These are phyloP conservation scores for Chytriomyces sp. DNA, from an alignment of 192 early-diverging fungal species.

Conservation along the genomic window DNA sequence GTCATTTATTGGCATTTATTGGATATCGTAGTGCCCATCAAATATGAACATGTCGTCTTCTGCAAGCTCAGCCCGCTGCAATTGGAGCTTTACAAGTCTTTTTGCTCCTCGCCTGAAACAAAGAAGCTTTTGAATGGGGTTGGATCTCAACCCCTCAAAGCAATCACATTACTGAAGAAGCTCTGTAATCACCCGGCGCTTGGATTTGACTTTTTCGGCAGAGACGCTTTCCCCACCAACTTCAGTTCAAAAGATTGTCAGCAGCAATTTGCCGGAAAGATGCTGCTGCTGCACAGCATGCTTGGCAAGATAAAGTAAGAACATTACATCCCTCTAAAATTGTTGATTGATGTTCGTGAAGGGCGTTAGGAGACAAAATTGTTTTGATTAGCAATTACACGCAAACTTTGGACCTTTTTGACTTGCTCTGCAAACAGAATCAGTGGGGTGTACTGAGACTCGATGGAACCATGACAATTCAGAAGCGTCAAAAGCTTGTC, in stretches of 20 bases:
- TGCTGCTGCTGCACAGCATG: slow-evolving; percentile 60
- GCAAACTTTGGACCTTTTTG: slow-evolving; percentile 94
- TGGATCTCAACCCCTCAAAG: slow-evolving; percentile 83
- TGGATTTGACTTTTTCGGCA: slow-evolving; percentile 43
- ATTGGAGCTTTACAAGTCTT: slow-evolving; percentile 78
- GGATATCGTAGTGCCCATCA: slow-evolving; percentile 74
- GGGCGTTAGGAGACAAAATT: slow-evolving; percentile 85
- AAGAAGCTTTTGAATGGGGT: slow-evolving; percentile 66
- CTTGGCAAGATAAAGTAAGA: slow-evolving; percentile 48
- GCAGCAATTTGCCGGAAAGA: slow-evolving; percentile 87
- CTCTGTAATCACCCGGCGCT: slow-evolving; percentile 97
- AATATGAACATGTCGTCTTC: slow-evolving; percentile 99
- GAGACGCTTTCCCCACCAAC: slow-evolving; percentile 23
- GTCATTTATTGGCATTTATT: slow-evolving; percentile 2
- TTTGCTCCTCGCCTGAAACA: slow-evolving; percentile 69
- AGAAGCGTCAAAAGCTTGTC: slow-evolving; percentile 93
- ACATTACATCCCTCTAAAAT: not conserved
- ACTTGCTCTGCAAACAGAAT: slow-evolving; percentile 77
- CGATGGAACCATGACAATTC: slow-evolving; percentile 90
- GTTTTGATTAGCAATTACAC: slow-evolving; percentile 99
- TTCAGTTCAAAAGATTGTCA: slow-evolving; percentile 44
- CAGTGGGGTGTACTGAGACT: slow-evolving; percentile 78
- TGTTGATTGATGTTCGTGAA: slow-evolving; percentile 55
- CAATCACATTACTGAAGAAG: slow-evolving; percentile 92
- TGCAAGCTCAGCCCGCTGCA: slow-evolving; percentile 81